Evolutionary conservation across 768 basidiomycete species (phyloP).

Genomic region (Leccinum arenicola): DNA sequence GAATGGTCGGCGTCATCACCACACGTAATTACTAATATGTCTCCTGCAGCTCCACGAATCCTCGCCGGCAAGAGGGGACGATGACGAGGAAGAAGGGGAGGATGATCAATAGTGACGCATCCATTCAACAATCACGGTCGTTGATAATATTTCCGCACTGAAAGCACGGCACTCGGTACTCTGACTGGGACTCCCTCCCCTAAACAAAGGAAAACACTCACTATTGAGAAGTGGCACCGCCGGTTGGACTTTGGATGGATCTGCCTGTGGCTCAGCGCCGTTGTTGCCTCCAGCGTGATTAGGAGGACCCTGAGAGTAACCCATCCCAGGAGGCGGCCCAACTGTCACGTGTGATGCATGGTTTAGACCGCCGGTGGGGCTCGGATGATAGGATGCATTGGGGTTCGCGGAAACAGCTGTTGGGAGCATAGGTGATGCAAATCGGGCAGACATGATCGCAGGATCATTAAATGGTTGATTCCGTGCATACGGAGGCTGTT

Average conservation of each 20-base stretch:
- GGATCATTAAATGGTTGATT: slow-evolving; percentile 65
- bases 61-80: slow-evolving; percentile 24
- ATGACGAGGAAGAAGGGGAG: slow-evolving; percentile 24
- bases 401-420: slow-evolving; percentile 9
- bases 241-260: slow-evolving; percentile 24
- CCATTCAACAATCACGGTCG: slow-evolving; percentile 53
- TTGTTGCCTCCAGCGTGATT: slow-evolving; percentile 21
- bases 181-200: slow-evolving; percentile 78
- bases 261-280: slow-evolving; percentile 21
- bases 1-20: slow-evolving; percentile 23
- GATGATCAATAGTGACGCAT: slow-evolving; percentile 29
- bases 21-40: slow-evolving; percentile 16
- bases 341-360: slow-evolving; percentile 32
- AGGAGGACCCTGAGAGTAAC: slow-evolving; percentile 37
- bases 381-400: slow-evolving; percentile 10
- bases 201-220: slow-evolving; percentile 61
- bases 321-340: slow-evolving; percentile 70
- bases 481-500: slow-evolving; percentile 33
- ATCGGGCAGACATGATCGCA: slow-evolving; percentile 76
- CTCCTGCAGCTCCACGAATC: slow-evolving; percentile 29
- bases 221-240: slow-evolving; percentile 40
- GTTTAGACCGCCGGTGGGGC: slow-evolving; percentile 11
- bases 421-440: slow-evolving; percentile 42
- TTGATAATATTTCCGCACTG: slow-evolving; percentile 82
- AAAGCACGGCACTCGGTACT: slow-evolving; percentile 89